Conservation (phyloP, 805 yeast genomes). For the Candida incommunis region DNA sequence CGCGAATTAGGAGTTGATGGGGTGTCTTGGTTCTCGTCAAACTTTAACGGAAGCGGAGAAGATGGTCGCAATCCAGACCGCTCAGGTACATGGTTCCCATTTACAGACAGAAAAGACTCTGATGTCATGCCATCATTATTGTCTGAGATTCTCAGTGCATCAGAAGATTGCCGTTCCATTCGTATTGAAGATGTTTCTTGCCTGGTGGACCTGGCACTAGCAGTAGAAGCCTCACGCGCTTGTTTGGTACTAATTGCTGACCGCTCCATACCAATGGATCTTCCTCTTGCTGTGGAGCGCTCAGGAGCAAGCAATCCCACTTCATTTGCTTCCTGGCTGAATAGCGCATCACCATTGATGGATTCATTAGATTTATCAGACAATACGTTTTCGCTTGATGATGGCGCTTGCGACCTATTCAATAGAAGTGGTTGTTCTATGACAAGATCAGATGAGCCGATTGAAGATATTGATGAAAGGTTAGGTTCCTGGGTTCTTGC, state of each 20-base stretch:
- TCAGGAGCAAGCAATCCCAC: neutral
- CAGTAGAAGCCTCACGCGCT: neutral
- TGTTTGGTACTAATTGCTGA: neutral
- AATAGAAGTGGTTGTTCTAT: too few species aligned
- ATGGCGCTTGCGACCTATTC: too few species aligned
- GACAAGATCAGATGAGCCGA: too few species aligned
- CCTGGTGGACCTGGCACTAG: neutral
- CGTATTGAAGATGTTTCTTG: neutral
- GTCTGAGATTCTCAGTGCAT: neutral
- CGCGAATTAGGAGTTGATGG: neutral
- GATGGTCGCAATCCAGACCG: slow-evolving; percentile 9
- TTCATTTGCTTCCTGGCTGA: neutral
- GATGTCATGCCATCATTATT: neutral
- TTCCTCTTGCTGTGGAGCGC: neutral
- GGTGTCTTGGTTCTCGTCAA: neutral
- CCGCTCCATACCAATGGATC: neutral
- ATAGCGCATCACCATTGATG: neutral
- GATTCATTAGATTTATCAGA: neutral
- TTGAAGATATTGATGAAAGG: too few species aligned
- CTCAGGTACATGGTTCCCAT: slow-evolving; percentile 6
- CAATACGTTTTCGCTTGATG: neutral
- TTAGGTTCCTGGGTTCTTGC: too few species aligned
- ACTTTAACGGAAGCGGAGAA: slow-evolving; percentile 8
- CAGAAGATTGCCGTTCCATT: neutral
- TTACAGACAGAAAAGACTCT: neutral